These are phyloP conservation scores for Cytospora mali DNA, from an alignment of 2,329 filamentous ascomycete species.

Conservation along the genomic window DNA sequence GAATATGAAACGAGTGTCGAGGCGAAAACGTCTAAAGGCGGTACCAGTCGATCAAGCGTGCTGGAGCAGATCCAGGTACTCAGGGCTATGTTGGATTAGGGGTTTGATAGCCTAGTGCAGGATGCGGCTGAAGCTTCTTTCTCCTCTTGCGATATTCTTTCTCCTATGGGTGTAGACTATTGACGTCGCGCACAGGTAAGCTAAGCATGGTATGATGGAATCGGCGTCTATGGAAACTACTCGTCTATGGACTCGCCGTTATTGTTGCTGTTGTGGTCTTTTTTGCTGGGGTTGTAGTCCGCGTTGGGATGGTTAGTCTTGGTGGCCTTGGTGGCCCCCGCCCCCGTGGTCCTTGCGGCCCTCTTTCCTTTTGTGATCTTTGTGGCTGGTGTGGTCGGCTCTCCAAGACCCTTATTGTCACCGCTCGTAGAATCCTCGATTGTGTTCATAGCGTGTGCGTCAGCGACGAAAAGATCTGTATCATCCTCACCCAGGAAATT, in stretches of 20 bases:
- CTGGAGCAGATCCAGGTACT: constrained; percentile 63
- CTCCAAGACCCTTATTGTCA: not conserved
- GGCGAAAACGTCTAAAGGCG: constrained; percentile 73
- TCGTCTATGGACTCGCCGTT: constrained; percentile 9
- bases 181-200: constrained; percentile 7
- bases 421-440: not conserved
- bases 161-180: constrained; percentile 9
- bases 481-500: not conserved
- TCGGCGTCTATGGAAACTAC: constrained; percentile 12
- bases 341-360: too few relatives aligned
- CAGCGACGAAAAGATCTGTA: constrained; percentile 1
- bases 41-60: constrained; percentile 76
- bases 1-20: constrained; percentile 85
- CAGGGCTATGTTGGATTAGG: constrained; percentile 40
- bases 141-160: constrained; percentile 5
- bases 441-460: not conserved
- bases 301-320: too few relatives aligned
- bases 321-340: too few relatives aligned
- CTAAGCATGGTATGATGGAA: constrained; percentile 11
- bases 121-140: constrained; percentile 8
- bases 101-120: not conserved
- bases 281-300: constrained; percentile 1
- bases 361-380: too few relatives aligned
- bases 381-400: too few relatives aligned
- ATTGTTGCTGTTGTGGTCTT: constrained; percentile 11